Evolutionary conservation across 345 rosid species (phyloP).

Genomic region (Hibiscus syriacus): DNA sequence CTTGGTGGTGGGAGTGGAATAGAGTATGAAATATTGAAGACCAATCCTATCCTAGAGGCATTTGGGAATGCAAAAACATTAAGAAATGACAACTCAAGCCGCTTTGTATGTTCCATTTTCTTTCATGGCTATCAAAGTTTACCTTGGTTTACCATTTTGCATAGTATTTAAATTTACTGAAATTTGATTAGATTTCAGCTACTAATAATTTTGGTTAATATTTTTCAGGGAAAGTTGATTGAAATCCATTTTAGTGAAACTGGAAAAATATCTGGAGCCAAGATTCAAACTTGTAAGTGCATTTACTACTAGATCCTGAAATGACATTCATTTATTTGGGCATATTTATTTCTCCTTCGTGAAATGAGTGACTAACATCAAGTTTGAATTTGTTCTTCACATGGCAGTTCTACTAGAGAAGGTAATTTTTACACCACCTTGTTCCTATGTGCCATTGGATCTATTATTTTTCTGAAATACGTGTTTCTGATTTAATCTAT

Average conservation of each 20-base stretch:
- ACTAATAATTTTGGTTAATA: slow-evolving; percentile 23
- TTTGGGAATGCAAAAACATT: slow-evolving; percentile 97
- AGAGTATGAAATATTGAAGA: slow-evolving; percentile 90
- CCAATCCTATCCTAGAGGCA: slow-evolving; percentile 96
- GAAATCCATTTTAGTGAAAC: slow-evolving; percentile 94
- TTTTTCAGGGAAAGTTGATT: slow-evolving; percentile 82
- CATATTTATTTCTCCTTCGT: slow-evolving; percentile 1
- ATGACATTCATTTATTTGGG: slow-evolving; percentile 1
- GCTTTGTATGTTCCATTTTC: slow-evolving; percentile 71
- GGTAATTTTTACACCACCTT: slow-evolving; percentile 39
- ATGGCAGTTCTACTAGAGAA: slow-evolving; percentile 91
- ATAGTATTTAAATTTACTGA: not conserved
- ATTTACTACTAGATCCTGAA: not conserved
- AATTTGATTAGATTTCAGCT: slow-evolving; percentile 1
- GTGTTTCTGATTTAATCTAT: slow-evolving; percentile 20
- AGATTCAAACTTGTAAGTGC: slow-evolving; percentile 91
- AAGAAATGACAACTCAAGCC: slow-evolving; percentile 97
- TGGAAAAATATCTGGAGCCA: slow-evolving; percentile 99
- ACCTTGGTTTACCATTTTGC: slow-evolving; percentile 1
- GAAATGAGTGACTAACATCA: slow-evolving; percentile 25
- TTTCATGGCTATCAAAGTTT: slow-evolving; percentile 2
- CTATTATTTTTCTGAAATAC: slow-evolving; percentile 6
- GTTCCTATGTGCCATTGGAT: slow-evolving; percentile 13
- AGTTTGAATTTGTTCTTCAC: slow-evolving; percentile 21
- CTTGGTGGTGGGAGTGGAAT: slow-evolving; percentile 99